These are phyloP conservation scores for Yarrowia sp. DNA, from an alignment of 805 yeast species.

Conservation along the genomic window DNA sequence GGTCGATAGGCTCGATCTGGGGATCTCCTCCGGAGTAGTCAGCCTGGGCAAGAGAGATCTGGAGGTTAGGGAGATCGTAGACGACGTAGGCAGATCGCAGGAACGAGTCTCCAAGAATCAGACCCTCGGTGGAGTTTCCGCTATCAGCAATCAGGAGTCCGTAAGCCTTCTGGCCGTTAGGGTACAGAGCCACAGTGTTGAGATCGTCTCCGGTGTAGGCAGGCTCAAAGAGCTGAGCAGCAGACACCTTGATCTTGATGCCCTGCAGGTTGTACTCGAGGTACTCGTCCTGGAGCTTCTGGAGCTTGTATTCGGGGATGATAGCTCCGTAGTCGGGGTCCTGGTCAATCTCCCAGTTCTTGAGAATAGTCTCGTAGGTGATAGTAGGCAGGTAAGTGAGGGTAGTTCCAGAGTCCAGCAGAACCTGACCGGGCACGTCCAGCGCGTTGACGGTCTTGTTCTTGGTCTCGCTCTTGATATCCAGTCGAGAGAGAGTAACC, in stretches of 20 bases:
- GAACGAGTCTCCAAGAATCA: conserved; percentile 64
- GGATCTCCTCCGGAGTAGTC: conserved; percentile 41
- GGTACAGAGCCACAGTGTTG: conserved; percentile 44
- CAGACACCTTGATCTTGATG: conserved; percentile 86
- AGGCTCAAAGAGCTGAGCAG: conserved; percentile 64
- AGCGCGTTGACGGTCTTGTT: conserved; percentile 48
- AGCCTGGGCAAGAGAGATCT: conserved; percentile 65
- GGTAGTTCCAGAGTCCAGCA: conserved; percentile 65
- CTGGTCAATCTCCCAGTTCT: conserved; percentile 68
- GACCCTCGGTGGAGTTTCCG: conserved; percentile 52
- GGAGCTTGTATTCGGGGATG: conserved; percentile 49
- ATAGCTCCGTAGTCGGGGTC: conserved; percentile 19
- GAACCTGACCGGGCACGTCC: conserved; percentile 31
- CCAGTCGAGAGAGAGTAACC: conserved; percentile 31
- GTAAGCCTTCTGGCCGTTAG: conserved; percentile 25
- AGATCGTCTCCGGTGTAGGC: conserved; percentile 41
- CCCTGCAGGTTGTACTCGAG: conserved; percentile 90
- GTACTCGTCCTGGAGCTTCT: conserved; percentile 85
- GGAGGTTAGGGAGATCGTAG: conserved; percentile 63
- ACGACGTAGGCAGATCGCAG: conserved; percentile 69
- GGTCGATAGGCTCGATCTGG: conserved; percentile 23
- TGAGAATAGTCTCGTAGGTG: conserved; percentile 45
- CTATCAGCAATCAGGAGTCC: not conserved
- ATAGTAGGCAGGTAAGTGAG: conserved; percentile 55
- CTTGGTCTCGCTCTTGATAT: conserved; percentile 40